These are phyloP conservation scores for Neofusicoccum laricinum DNA, from an alignment of 2,329 filamentous ascomycete genomes.

Conservation along the genomic window DNA sequence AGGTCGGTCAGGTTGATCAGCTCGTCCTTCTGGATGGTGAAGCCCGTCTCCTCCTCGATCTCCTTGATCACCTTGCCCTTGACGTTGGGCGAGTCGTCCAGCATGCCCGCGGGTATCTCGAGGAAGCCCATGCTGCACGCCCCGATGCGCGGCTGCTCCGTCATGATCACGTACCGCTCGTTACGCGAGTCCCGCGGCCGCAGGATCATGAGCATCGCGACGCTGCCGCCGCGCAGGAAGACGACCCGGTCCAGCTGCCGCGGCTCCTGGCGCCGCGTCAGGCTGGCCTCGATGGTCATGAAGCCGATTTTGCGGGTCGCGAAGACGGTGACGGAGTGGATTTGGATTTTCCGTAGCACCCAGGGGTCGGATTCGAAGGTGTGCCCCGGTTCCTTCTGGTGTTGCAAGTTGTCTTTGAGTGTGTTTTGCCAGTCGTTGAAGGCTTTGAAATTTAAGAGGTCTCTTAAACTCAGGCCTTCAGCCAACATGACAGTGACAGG, in stretches of 20 bases:
- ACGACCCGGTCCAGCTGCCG: constrained; percentile 51
- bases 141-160: constrained; percentile 54
- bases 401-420: neutral
- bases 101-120: constrained; percentile 57
- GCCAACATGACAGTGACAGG: too few species aligned
- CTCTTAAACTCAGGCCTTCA: too few species aligned
- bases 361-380: neutral
- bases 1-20: constrained; percentile 52
- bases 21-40: constrained; percentile 47
- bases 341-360: neutral
- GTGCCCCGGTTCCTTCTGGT: neutral
- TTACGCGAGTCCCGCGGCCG: constrained; percentile 48
- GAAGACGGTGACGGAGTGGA: neutral
- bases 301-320: neutral
- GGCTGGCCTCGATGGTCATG: constrained; percentile 21
- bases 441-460: too few species aligned
- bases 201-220: constrained; percentile 53
- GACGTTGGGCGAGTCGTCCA: constrained; percentile 53
- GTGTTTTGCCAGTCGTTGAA: neutral
- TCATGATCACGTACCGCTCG: constrained; percentile 51
- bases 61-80: constrained; percentile 52
- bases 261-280: constrained; percentile 23
- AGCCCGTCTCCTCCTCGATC: constrained; percentile 52
- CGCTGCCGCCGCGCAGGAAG: constrained; percentile 54
- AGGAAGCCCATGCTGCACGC: constrained; percentile 49